These are phyloP conservation scores for Flaveria robusta DNA, from an alignment of 129 eudicot genomes.

Conservation along the genomic window DNA sequence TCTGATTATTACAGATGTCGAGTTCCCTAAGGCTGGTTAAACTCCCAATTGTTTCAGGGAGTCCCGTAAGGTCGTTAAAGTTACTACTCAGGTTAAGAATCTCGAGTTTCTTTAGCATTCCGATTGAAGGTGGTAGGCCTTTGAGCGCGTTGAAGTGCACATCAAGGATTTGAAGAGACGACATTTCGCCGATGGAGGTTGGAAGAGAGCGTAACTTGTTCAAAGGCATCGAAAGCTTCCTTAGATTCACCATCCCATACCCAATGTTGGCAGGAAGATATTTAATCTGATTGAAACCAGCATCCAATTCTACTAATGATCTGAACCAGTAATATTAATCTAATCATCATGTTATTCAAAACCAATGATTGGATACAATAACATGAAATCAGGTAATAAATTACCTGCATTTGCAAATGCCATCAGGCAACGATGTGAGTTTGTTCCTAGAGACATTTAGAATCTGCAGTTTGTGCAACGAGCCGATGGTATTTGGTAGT, in stretches of 20 bases:
- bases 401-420: conserved; percentile 93
- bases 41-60: conserved; percentile 76
- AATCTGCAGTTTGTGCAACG: conserved; percentile 53
- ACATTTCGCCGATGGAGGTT: conserved; percentile 85
- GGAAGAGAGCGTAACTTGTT: conserved; percentile 91
- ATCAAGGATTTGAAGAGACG: conserved; percentile 60
- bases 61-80: conserved; percentile 71
- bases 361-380: too few species aligned
- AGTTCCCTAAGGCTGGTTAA: conserved; percentile 71
- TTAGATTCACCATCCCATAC: conserved; percentile 61
- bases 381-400: neutral
- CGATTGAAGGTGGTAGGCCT: conserved; percentile 74
- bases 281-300: conserved; percentile 73
- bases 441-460: conserved; percentile 88
- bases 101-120: conserved; percentile 70
- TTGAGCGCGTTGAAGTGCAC: conserved; percentile 83
- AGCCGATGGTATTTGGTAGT: conserved; percentile 79
- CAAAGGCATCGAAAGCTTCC: conserved; percentile 54
- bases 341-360: too few species aligned
- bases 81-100: conserved; percentile 67
- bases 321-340: conserved; percentile 34
- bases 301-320: conserved; percentile 77
- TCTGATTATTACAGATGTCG: conserved; percentile 87
- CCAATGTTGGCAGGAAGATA: conserved; percentile 89
- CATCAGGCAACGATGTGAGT: conserved; percentile 77